Percentiles rank a stretch among this genome's conserved stretches.
These are phyloP conservation scores for Curvularia spicifera DNA, from an alignment of 2,329 filamentous ascomycete genomes.

Conservation along the genomic window DNA sequence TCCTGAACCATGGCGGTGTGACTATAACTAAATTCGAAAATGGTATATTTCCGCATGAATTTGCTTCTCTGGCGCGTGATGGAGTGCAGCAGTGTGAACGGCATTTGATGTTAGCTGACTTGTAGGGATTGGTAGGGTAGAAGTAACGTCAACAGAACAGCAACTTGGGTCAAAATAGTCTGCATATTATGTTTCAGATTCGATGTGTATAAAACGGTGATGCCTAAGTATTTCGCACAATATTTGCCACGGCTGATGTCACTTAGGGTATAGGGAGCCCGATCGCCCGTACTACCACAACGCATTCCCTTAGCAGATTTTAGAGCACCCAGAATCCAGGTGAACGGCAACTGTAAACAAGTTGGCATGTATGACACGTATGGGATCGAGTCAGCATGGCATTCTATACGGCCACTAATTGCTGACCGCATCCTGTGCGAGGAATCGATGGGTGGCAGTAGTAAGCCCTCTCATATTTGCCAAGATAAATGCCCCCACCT, in stretches of 20 bases:
- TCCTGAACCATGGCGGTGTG: background rate
- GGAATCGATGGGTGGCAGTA: conserved; percentile 30
- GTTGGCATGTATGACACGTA: conserved; percentile 5
- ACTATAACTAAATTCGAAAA: background rate
- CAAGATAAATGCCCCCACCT: conserved; percentile 25
- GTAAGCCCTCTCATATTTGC: conserved; percentile 27
- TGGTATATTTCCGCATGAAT: background rate
- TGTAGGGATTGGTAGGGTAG: background rate
- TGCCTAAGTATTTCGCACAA: background rate
- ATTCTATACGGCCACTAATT: conserved; percentile 35
- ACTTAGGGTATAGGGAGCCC: background rate
- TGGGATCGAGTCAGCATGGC: conserved; percentile 23
- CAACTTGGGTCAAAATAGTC: background rate
- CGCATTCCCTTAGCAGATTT: background rate
- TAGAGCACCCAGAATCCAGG: background rate
- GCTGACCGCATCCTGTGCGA: conserved; percentile 40
- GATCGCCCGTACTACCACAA: background rate
- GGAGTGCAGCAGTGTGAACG: background rate
- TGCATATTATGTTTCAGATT: background rate
- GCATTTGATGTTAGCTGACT: background rate
- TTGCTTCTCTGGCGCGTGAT: background rate
- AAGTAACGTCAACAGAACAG: background rate
- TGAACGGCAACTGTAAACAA: background rate
- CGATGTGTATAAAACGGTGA: background rate
- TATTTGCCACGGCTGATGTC: background rate